These are phyloP conservation scores for Furcasterigmium sp. DNA, from an alignment of 2,329 filamentous ascomycete genomes.

Conservation along the genomic window DNA sequence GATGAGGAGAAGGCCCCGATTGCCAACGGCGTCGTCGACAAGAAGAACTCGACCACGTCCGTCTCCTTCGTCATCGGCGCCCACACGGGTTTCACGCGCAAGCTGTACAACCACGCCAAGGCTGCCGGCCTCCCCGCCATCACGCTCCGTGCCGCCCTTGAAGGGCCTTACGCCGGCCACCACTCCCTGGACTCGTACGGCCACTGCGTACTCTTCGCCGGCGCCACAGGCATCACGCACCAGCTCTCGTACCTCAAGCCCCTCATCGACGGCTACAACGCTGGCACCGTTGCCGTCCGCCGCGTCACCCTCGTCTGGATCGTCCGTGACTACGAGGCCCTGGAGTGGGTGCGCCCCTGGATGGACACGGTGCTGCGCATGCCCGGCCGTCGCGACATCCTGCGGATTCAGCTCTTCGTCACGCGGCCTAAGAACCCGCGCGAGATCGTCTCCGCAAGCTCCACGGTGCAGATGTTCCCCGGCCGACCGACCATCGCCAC, in stretches of 20 bases:
- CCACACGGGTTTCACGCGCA: constrained; percentile 81
- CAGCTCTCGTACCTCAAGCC: constrained; percentile 84
- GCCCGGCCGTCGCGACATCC: constrained; percentile 73
- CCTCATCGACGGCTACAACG: constrained; percentile 62
- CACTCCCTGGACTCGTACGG: constrained; percentile 89
- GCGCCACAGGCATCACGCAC: constrained; percentile 92
- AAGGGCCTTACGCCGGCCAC: constrained; percentile 84
- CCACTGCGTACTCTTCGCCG: constrained; percentile 84
- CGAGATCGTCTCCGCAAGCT: constrained; percentile 70
- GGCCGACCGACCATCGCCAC: constrained; percentile 79
- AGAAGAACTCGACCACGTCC: constrained; percentile 40
- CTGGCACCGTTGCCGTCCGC: constrained; percentile 72
- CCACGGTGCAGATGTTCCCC: constrained; percentile 85
- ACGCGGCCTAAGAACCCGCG: constrained; percentile 81
- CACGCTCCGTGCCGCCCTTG: constrained; percentile 67
- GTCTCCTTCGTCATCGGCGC: constrained; percentile 84
- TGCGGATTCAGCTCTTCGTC: constrained; percentile 85
- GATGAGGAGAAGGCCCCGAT: constrained; percentile 30
- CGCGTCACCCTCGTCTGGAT: constrained; percentile 86
- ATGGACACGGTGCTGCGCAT: constrained; percentile 70
- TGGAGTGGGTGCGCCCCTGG: constrained; percentile 93
- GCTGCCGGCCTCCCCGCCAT: constrained; percentile 47
- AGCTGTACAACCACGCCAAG: constrained; percentile 67
- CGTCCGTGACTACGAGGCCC: constrained; percentile 79
- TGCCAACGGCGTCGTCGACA: constrained; percentile 27